Evolutionary conservation across 2,329 filamentous ascomycete species (phyloP).

Genomic region (Sclerotiophoma versabilis): DNA sequence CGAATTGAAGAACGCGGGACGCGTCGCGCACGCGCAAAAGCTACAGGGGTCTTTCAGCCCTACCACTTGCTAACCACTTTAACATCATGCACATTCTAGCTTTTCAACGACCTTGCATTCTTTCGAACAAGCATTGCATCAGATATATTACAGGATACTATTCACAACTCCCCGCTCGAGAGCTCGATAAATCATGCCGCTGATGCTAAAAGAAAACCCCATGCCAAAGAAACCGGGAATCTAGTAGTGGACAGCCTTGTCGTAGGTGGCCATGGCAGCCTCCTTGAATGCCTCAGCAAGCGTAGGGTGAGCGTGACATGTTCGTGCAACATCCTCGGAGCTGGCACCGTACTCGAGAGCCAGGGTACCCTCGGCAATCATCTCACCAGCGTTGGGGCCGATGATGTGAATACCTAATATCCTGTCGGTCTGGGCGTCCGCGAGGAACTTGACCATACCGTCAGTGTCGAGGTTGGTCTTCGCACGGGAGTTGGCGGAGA

Average conservation of each 20-base stretch:
- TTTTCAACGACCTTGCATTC: slow-evolving; percentile 23
- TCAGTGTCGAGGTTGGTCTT: slow-evolving; percentile 99
- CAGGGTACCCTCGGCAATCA: slow-evolving; percentile 97
- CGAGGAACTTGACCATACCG: slow-evolving; percentile 95
- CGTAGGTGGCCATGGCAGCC: slow-evolving; percentile 96
- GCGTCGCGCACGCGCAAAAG: slow-evolving; percentile 35
- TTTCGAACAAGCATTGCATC: slow-evolving; percentile 40
- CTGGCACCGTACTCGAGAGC: slow-evolving; percentile 96
- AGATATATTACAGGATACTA: slow-evolving; percentile 51
- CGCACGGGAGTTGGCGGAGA: slow-evolving; percentile 96
- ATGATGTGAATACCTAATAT: slow-evolving; percentile 97
- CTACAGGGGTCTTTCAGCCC: slow-evolving; percentile 27
- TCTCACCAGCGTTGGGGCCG: slow-evolving; percentile 94
- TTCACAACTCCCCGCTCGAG: slow-evolving; percentile 50
- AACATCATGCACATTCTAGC: not conserved
- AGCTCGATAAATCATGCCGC: slow-evolving; percentile 44
- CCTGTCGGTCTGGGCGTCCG: slow-evolving; percentile 94
- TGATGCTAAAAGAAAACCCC: slow-evolving; percentile 43
- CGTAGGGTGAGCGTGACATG: slow-evolving; percentile 95
- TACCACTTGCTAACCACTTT: slow-evolving; percentile 16
- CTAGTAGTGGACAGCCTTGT: slow-evolving; percentile 93
- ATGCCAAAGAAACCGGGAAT: slow-evolving; percentile 35
- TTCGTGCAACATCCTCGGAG: slow-evolving; percentile 74
- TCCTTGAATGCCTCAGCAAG: slow-evolving; percentile 99
- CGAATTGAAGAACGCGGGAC: slow-evolving; percentile 37